These are phyloP conservation scores for Lasiodiplodia theobromae DNA, from an alignment of 2,329 filamentous ascomycete genomes.

Conservation along the genomic window DNA sequence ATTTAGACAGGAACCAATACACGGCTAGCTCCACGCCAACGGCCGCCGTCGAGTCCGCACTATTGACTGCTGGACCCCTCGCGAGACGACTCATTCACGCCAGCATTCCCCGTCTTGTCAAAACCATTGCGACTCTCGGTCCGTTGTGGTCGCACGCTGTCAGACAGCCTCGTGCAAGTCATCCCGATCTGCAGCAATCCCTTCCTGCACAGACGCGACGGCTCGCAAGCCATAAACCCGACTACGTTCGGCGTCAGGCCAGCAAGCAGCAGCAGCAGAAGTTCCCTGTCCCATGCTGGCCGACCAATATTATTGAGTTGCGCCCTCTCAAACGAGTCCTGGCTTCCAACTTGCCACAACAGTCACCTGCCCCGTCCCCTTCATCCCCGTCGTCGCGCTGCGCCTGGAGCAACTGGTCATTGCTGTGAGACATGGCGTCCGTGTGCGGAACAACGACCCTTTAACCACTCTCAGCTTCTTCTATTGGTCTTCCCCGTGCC, in stretches of 20 bases:
- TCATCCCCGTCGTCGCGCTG: conserved; percentile 22
- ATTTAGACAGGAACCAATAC: conserved; percentile 18
- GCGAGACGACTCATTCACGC: conserved; percentile 18
- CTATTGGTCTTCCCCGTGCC: conserved; percentile 12
- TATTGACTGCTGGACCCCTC: conserved; percentile 11
- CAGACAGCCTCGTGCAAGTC: conserved; percentile 28
- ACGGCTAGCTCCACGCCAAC: conserved; percentile 12
- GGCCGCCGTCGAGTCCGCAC: conserved; percentile 15
- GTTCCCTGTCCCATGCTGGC: conserved; percentile 15
- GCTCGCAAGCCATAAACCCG: conserved; percentile 12
- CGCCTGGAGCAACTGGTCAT: conserved; percentile 18
- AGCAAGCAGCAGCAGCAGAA: background rate
- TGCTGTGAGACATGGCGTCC: conserved; percentile 24
- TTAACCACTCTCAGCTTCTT: conserved; percentile 1
- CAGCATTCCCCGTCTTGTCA: conserved; percentile 25
- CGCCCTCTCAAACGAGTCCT: conserved; percentile 25
- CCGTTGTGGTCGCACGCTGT: conserved; percentile 14
- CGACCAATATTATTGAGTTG: conserved; percentile 24
- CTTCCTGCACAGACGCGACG: conserved; percentile 26
- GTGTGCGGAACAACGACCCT: conserved; percentile 17
- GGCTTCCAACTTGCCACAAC: conserved; percentile 25
- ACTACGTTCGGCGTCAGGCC: background rate
- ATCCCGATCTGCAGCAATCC: conserved; percentile 29
- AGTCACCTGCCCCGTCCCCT: conserved; percentile 13
- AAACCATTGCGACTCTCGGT: conserved; percentile 3